Evolutionary conservation across 306 rosid species (phyloP).

Genomic region (Dalbergia cultrata): DNA sequence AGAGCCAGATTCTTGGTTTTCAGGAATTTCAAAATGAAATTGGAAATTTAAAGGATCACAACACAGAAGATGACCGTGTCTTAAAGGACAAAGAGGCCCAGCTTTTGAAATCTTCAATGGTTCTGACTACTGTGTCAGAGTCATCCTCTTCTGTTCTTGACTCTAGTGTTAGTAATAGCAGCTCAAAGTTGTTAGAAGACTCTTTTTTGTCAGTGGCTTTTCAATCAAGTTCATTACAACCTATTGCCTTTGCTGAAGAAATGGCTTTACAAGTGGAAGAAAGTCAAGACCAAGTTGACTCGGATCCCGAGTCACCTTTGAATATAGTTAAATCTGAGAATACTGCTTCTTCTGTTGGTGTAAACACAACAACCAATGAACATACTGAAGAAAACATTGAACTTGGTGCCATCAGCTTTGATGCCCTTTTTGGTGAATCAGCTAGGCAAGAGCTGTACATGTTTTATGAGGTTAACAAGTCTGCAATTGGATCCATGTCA

Average conservation of each 20-base stretch:
- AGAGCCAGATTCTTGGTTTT: slow-evolving; percentile 58
- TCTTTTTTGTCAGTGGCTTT: slow-evolving; percentile 56
- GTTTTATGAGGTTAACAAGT: slow-evolving; percentile 68
- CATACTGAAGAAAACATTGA: slow-evolving; percentile 51
- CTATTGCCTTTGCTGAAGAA: slow-evolving; percentile 58
- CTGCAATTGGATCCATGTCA: slow-evolving; percentile 42
- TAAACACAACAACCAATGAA: slow-evolving; percentile 45
- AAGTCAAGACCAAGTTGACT: slow-evolving; percentile 56
- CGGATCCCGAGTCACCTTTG: slow-evolving; percentile 55
- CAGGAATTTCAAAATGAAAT: slow-evolving; percentile 55
- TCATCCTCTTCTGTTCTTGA: slow-evolving; percentile 58
- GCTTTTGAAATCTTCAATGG: slow-evolving; percentile 58
- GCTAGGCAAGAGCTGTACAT: slow-evolving; percentile 80
- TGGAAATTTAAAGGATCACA: slow-evolving; percentile 54
- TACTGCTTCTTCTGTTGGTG: slow-evolving; percentile 44
- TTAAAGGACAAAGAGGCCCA: slow-evolving; percentile 58
- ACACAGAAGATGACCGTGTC: slow-evolving; percentile 50
- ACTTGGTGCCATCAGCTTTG: slow-evolving; percentile 45
- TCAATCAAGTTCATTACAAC: slow-evolving; percentile 60
- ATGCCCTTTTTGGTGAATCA: slow-evolving; percentile 57
- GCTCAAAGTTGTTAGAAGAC: slow-evolving; percentile 45
- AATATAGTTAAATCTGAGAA: slow-evolving; percentile 44
- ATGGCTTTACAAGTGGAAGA: slow-evolving; percentile 62
- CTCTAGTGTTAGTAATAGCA: slow-evolving; percentile 44
- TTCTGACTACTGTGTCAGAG: slow-evolving; percentile 47